These are phyloP conservation scores for Lomentospora prolificans DNA, from an alignment of 2,329 filamentous ascomycete species.

Conservation along the genomic window DNA sequence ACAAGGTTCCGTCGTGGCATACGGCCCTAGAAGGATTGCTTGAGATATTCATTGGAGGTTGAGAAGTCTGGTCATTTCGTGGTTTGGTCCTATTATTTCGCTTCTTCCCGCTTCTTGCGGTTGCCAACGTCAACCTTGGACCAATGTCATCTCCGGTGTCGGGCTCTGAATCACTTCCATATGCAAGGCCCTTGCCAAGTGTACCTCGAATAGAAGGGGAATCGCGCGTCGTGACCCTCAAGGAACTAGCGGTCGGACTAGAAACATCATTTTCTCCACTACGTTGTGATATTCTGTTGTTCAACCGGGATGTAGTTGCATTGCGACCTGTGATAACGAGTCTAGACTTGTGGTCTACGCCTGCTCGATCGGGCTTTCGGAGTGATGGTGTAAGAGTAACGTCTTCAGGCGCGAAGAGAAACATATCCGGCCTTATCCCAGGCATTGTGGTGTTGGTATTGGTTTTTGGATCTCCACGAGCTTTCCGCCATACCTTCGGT, in stretches of 20 bases:
- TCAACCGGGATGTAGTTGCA: not conserved
- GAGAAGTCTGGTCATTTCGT: not conserved
- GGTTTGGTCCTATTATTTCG: not conserved
- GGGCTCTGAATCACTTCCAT: conserved; percentile 89
- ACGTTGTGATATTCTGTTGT: not conserved
- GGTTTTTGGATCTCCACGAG: conserved; percentile 44
- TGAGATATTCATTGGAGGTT: not conserved
- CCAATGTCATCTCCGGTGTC: conserved; percentile 92
- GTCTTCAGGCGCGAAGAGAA: conserved; percentile 82
- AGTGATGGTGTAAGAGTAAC: conserved; percentile 21
- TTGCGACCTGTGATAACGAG: conserved; percentile 32
- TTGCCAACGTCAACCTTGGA: conserved; percentile 53
- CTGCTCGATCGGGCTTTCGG: not conserved
- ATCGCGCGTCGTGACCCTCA: not conserved
- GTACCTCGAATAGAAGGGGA: conserved; percentile 35
- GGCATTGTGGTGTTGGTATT: conserved; percentile 16
- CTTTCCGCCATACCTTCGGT: conserved; percentile 68
- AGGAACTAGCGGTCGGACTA: not conserved
- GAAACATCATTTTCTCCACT: not conserved
- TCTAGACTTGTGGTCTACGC: not conserved
- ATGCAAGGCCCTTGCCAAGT: conserved; percentile 80
- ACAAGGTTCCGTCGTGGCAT: not conserved
- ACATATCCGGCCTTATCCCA: conserved; percentile 32
- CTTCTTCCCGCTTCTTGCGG: not conserved
- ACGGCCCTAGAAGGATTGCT: not conserved